These are phyloP conservation scores for Malassezia globosa DNA, from an alignment of 1,284 basidiomycete species.

Conservation along the genomic window DNA sequence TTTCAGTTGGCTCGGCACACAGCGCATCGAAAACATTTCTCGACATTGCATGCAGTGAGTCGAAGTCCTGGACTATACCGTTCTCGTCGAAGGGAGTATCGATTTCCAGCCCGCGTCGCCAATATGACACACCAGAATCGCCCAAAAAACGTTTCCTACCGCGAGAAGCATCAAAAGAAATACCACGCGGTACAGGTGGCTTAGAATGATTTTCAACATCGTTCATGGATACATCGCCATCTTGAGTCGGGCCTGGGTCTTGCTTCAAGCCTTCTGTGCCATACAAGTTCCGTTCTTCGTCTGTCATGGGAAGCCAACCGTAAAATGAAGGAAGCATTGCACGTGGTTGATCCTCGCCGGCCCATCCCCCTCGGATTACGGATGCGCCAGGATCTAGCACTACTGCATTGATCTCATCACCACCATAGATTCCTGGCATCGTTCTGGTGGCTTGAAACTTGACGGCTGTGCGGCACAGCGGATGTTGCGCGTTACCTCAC, in stretches of 20 bases:
- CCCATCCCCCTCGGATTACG: slow-evolving; percentile 72
- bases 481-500: too few relatives aligned
- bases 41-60: slow-evolving; percentile 24
- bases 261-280: slow-evolving; percentile 13
- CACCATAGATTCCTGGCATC: slow-evolving; percentile 46
- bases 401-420: slow-evolving; percentile 82
- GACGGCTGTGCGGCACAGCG: too few relatives aligned
- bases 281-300: slow-evolving; percentile 41
- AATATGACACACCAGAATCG: slow-evolving; percentile 81
- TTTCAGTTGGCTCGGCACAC: slow-evolving; percentile 54
- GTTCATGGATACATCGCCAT: slow-evolving; percentile 19
- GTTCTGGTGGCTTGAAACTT: too few relatives aligned
- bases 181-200: slow-evolving; percentile 15
- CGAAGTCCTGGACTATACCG: slow-evolving; percentile 52
- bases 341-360: slow-evolving; percentile 91
- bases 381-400: slow-evolving; percentile 89
- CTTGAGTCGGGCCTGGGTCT: not conserved
- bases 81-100: slow-evolving; percentile 66
- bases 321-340: slow-evolving; percentile 80
- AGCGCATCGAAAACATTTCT: slow-evolving; percentile 26
- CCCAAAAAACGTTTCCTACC: slow-evolving; percentile 64
- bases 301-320: slow-evolving; percentile 56
- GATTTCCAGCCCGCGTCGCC: slow-evolving; percentile 77
- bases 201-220: slow-evolving; percentile 3
- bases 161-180: slow-evolving; percentile 36